Percentiles rank a stretch among this genome's conserved stretches.
These are phyloP conservation scores for Candida golubevii DNA, from an alignment of 805 yeast species.

Conservation along the genomic window DNA sequence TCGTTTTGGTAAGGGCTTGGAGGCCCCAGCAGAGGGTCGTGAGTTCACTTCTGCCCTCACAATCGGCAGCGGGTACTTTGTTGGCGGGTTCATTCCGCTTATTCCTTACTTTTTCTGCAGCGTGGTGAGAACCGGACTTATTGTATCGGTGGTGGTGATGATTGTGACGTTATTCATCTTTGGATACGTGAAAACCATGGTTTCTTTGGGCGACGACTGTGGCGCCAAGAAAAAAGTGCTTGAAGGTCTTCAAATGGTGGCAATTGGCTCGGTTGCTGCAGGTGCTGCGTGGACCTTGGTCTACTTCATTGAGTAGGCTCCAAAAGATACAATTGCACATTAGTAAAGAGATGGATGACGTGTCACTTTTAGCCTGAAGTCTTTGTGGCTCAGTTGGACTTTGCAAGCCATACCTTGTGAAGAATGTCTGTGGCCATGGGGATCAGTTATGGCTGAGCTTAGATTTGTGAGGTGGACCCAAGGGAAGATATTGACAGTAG, in stretches of 20 bases:
- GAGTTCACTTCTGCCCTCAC: slow-evolving; percentile 85
- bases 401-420: too few relatives aligned
- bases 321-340: too few relatives aligned
- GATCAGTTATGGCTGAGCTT: too few relatives aligned
- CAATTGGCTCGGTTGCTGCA: slow-evolving; percentile 97
- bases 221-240: slow-evolving; percentile 53
- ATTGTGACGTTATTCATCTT: slow-evolving; percentile 77
- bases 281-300: slow-evolving; percentile 96
- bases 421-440: too few relatives aligned
- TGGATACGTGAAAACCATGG: slow-evolving; percentile 79
- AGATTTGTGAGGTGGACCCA: too few relatives aligned
- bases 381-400: too few relatives aligned
- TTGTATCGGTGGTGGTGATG: slow-evolving; percentile 77
- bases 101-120: slow-evolving; percentile 83
- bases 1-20: slow-evolving; percentile 86
- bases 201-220: slow-evolving; percentile 78
- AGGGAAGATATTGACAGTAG: too few relatives aligned
- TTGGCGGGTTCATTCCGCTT: slow-evolving; percentile 90
- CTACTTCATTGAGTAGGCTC: slow-evolving; percentile 55
- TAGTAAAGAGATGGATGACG: too few relatives aligned
- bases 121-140: slow-evolving; percentile 72
- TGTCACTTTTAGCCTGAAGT: too few relatives aligned
- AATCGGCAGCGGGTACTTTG: slow-evolving; percentile 81
- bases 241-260: slow-evolving; percentile 88
- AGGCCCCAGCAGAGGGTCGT: slow-evolving; percentile 91